Base-by-base conservation (phyloP, 805 yeast species). In the Yarrowia hollandica region DNA sequence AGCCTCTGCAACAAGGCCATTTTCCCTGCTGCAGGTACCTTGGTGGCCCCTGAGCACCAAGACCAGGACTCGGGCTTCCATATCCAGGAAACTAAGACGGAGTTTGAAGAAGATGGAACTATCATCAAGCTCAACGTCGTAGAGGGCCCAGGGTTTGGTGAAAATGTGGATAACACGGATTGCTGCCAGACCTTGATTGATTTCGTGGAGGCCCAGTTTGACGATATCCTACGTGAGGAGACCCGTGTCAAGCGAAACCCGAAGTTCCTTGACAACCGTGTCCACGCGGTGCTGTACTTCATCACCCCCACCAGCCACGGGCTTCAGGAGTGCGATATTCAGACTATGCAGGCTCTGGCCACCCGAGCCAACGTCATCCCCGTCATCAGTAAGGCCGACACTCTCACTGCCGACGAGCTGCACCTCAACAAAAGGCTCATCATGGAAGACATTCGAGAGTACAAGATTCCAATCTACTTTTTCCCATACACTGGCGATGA, bases 241-340 rank as follows among this genome's bases (percentile, higher is more conserved):
- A 87, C 94, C 1, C 79, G 92, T 63, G 88, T 90, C 63, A 80
- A 81, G 71, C 84, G 97, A 78, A 88, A 89, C 69, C 96, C 96
- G 22, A 77, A 88, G 52, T 81, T 82, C 61, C 75, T 75, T 35
- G 96, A 88, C 71, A 82, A 83, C n/a, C 77, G 94, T 60, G 89
- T 88, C 26, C 95, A 88, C 68, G 89, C 78, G n/a, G 82, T 90
- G 65, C 72, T 90, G 60, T 90, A 89, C 74, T 88, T 90, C 64
- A 79, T 90, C 59, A 79, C 84, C 23, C 79, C 83, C 7, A 77
- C 79, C 8, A 74, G 78, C 21, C 75, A 74, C 63, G 79, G 79
- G 8, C 71, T 75, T 2, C 82, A 84, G 57, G 90, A 86, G 66
- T 75, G 87, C 38, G 98, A 92, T 69, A 77, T 91, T 62, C 84